Percentiles rank a stretch among this genome's conserved stretches.
These are phyloP conservation scores for Pilaira anomala DNA, from an alignment of 192 early-diverging fungal species.

Conservation along the genomic window DNA sequence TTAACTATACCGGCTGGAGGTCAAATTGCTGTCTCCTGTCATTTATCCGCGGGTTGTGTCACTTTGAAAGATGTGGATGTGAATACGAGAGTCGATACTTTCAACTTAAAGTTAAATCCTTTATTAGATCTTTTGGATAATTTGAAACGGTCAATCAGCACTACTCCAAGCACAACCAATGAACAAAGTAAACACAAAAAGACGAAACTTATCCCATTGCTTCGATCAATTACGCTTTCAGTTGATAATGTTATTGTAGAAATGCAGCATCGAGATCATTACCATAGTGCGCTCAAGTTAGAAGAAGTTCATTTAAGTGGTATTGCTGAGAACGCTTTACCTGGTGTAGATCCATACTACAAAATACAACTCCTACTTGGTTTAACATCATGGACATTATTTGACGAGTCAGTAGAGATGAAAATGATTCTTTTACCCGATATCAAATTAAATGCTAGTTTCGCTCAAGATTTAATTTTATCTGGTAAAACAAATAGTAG, in stretches of 20 bases:
- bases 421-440: background rate
- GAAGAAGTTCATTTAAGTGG: background rate
- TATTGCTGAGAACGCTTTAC: background rate
- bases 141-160: too few relatives aligned
- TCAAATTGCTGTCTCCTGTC: constrained; percentile 31
- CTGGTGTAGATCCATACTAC: constrained; percentile 3
- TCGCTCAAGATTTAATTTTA: background rate
- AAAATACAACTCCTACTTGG: constrained; percentile 1
- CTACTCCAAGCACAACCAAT: too few relatives aligned
- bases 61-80: constrained; percentile 36
- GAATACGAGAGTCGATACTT: constrained; percentile 9
- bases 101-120: constrained; percentile 18
- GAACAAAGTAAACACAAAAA: background rate
- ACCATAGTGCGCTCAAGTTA: background rate
- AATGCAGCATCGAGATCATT: background rate
- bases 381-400: background rate
- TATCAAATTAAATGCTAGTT: background rate
- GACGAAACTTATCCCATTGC: background rate
- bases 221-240: background rate
- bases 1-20: constrained; percentile 22
- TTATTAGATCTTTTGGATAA: constrained; percentile 6
- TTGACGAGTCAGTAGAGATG: background rate
- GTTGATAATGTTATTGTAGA: background rate
- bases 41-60: constrained; percentile 40
- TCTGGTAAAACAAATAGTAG: background rate